These are phyloP conservation scores for Colletotrichum theobromicola DNA, from an alignment of 2,329 filamentous ascomycete genomes.

Conservation along the genomic window DNA sequence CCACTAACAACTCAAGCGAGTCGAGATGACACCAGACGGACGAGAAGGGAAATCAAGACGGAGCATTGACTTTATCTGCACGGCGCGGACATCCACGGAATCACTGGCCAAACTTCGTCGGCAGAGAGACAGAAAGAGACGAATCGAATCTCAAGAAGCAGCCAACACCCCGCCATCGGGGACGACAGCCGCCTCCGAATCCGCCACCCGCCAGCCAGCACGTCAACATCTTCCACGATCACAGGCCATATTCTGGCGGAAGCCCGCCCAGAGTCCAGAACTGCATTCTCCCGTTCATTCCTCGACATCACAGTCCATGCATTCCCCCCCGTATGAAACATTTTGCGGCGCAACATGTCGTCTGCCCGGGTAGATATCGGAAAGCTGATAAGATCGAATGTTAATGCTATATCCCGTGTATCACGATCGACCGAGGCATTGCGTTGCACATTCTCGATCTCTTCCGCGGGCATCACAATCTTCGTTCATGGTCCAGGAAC, in stretches of 20 bases:
- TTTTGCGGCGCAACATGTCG: not conserved
- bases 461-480: not conserved
- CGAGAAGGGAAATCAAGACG: not conserved
- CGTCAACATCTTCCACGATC: not conserved
- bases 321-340: not conserved
- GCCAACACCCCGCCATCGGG: not conserved
- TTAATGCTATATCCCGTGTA: not conserved
- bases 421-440: not conserved
- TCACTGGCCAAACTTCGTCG: not conserved
- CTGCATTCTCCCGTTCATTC: not conserved
- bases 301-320: not conserved
- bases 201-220: not conserved
- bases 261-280: not conserved
- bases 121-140: not conserved
- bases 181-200: not conserved
- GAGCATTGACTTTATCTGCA: not conserved
- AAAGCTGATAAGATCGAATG: not conserved
- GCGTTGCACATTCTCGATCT: not conserved
- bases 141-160: not conserved
- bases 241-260: not conserved
- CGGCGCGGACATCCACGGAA: not conserved
- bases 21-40: not conserved
- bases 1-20: not conserved
- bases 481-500: not conserved
- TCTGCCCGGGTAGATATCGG: not conserved